Conservation (phyloP, 1,284 basidiomycete genomes). For the Cryptococcus deneoformans region DNA sequence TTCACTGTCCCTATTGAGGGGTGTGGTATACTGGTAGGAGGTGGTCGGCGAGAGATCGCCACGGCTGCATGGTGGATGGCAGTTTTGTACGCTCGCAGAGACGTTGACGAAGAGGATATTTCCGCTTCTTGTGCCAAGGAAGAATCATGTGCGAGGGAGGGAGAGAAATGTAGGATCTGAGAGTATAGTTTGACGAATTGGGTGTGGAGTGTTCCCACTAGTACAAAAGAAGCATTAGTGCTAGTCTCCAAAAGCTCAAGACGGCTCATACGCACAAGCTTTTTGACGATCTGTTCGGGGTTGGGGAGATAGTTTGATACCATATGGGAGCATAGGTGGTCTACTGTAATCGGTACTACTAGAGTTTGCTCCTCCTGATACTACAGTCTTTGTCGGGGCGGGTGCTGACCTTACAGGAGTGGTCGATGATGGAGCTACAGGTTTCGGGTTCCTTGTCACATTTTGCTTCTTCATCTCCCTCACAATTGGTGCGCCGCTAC, state of each 20-base stretch:
- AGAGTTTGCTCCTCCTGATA: not conserved
- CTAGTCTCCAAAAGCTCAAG: not conserved
- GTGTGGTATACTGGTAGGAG: conserved; percentile 62
- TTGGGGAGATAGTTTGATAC: conserved; percentile 24
- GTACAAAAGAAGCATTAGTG: not conserved
- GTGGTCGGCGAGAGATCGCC: conserved; percentile 57
- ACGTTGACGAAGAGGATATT: conserved; percentile 29
- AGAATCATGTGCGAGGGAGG: conserved; percentile 34
- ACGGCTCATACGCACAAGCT: conserved; percentile 18
- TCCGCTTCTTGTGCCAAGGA: conserved; percentile 41
- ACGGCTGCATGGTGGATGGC: conserved; percentile 47
- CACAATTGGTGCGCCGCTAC: not conserved
- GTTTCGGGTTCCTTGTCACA: not conserved
- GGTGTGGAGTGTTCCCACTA: conserved; percentile 35
- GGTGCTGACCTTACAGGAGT: not conserved
- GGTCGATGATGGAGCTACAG: not conserved
- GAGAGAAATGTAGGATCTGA: conserved; percentile 22
- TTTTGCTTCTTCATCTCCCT: conserved; percentile 2
- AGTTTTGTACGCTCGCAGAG: conserved; percentile 40
- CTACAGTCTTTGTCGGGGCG: not conserved
- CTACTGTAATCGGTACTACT: not conserved
- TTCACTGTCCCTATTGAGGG: conserved; percentile 77
- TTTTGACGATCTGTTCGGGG: conserved; percentile 40
- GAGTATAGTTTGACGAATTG: conserved; percentile 44
- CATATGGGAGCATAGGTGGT: conserved; percentile 21